phyloP scores from a whole-genome alignment of 2,329 filamentous ascomycete genomes.

The Epichloe hybrida region DNA sequence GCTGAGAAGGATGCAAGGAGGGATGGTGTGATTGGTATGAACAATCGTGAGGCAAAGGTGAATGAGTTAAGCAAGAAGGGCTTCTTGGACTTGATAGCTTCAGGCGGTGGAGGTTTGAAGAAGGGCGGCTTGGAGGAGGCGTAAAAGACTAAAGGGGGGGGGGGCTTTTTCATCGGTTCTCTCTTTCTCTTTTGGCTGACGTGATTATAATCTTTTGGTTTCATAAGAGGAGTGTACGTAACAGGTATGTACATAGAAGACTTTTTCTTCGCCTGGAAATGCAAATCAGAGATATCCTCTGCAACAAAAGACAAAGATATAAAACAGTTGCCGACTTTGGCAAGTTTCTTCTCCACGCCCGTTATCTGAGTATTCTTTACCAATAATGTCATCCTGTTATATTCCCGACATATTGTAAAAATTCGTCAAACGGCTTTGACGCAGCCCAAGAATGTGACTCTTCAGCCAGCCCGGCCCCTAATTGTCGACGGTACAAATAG shows the following conservation, averaged over 20 bases:
- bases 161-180: background rate
- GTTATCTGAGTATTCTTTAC: background rate
- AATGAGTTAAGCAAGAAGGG: constrained; percentile 97
- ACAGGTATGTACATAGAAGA: constrained; percentile 2
- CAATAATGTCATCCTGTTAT: background rate
- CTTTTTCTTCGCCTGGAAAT: constrained; percentile 5
- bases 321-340: background rate
- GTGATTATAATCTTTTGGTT: background rate
- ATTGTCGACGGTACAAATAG: background rate
- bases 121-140: constrained; percentile 46
- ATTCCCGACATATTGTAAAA: constrained; percentile 4
- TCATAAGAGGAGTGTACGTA: constrained; percentile 15
- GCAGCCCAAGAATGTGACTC: background rate
- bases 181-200: background rate
- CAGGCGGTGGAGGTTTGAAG: constrained; percentile 45
- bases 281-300: constrained; percentile 7
- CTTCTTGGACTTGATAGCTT: constrained; percentile 79
- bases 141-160: background rate
- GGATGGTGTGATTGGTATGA: constrained; percentile 65
- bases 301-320: background rate
- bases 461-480: background rate
- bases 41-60: constrained; percentile 70
- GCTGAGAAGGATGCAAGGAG: constrained; percentile 56
- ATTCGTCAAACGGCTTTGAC: constrained; percentile 1
- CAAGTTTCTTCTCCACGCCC: background rate